Conservation (phyloP, 495 filamentous ascomycete genomes). For the Neurospora sp. region DNA sequence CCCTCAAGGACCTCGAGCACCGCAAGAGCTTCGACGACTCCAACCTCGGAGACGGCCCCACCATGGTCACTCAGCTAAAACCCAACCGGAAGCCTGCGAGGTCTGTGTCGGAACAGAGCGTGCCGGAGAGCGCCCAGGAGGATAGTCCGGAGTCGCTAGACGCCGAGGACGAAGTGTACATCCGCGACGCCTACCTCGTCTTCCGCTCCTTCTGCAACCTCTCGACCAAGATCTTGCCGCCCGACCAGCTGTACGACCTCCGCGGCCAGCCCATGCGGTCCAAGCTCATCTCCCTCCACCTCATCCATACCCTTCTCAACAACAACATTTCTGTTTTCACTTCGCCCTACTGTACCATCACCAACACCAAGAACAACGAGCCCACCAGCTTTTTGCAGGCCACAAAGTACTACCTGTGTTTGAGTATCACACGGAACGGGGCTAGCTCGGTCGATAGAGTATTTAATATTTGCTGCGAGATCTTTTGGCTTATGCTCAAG, state of each 20-base stretch:
- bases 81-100: slow-evolving; percentile 40
- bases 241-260: slow-evolving; percentile 86
- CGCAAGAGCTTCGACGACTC: slow-evolving; percentile 90
- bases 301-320: slow-evolving; percentile 87
- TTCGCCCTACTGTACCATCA: slow-evolving; percentile 80
- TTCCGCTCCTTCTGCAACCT: slow-evolving; percentile 97
- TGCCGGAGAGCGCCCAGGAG: slow-evolving; percentile 35
- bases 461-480: slow-evolving; percentile 93
- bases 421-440: slow-evolving; percentile 88
- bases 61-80: slow-evolving; percentile 78
- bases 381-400: slow-evolving; percentile 88
- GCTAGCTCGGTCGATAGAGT: slow-evolving; percentile 82
- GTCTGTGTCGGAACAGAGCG: slow-evolving; percentile 47
- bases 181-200: slow-evolving; percentile 92
- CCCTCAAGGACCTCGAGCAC: slow-evolving; percentile 89
- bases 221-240: slow-evolving; percentile 77
- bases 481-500: slow-evolving; percentile 94
- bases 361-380: slow-evolving; percentile 72
- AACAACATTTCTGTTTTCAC: slow-evolving; percentile 82
- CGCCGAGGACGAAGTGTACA: slow-evolving; percentile 91
- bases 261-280: slow-evolving; percentile 94
- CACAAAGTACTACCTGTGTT: slow-evolving; percentile 88
- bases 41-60: slow-evolving; percentile 80
- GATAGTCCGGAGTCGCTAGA: slow-evolving; percentile 56
- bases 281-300: slow-evolving; percentile 87